phyloP scores from a whole-genome alignment of 1,284 basidiomycete species.

The Xerocomus minutiporus region DNA sequence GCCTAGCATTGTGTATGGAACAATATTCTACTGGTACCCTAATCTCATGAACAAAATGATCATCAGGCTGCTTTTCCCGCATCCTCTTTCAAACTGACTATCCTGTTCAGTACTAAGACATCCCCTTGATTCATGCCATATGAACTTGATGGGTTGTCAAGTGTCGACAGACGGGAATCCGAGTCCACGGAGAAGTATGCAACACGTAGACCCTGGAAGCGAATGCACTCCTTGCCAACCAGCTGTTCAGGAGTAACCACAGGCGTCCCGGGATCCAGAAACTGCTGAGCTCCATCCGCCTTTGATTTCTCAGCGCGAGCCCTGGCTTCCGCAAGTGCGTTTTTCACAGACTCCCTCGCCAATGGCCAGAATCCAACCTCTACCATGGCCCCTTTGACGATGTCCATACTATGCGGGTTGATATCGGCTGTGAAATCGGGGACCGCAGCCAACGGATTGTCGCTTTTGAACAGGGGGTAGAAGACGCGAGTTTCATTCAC shows the following conservation, averaged over 20 bases:
- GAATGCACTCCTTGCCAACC: slow-evolving; percentile 87
- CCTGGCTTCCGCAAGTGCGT: slow-evolving; percentile 66
- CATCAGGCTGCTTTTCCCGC: slow-evolving; percentile 59
- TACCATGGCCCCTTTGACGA: slow-evolving; percentile 76
- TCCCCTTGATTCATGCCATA: slow-evolving; percentile 61
- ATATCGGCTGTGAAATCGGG: slow-evolving; percentile 76
- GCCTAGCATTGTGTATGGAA: slow-evolving; percentile 37
- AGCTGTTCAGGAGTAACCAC: slow-evolving; percentile 76
- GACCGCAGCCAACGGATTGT: slow-evolving; percentile 73
- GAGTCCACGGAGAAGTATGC: slow-evolving; percentile 95
- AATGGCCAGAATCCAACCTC: slow-evolving; percentile 90
- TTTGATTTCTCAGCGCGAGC: slow-evolving; percentile 59
- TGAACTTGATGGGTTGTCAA: slow-evolving; percentile 51
- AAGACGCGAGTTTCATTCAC: slow-evolving; percentile 93
- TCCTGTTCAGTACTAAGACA: slow-evolving; percentile 84
- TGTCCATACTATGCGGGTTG: slow-evolving; percentile 74
- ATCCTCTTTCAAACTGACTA: slow-evolving; percentile 96
- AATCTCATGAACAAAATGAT: neutral
- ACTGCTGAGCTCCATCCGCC: slow-evolving; percentile 36
- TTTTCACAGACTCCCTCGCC: slow-evolving; percentile 63
- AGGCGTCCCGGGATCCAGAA: slow-evolving; percentile 48
- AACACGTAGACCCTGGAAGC: slow-evolving; percentile 95
- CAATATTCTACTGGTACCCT: slow-evolving; percentile 6
- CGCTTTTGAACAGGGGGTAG: slow-evolving; percentile 90
- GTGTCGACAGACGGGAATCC: slow-evolving; percentile 64